Evolutionary conservation across 169 alveolate species (phyloP), one percentile per base, ranked within the genome.

Genomic region (Cryptosporidium muris): DNA sequence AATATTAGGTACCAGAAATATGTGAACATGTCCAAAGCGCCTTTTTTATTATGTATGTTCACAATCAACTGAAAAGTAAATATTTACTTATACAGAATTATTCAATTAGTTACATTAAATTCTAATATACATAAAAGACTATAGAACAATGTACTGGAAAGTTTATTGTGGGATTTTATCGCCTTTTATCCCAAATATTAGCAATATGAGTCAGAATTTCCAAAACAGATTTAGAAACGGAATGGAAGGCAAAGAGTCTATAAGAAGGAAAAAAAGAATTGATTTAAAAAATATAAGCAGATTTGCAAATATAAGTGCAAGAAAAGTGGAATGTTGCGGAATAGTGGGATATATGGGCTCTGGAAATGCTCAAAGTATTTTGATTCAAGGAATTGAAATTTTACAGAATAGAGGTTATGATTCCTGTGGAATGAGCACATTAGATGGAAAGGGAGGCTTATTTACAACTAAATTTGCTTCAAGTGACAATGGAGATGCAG

Each of bases 341-440:
- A 95, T 96, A 38, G 92, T 96, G 67, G 98, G 96, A 6, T 95
- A 94, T 62, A 58, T 95, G 40, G 97, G 97, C 6, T 63, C 91
- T 6, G 91, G 92, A 34, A 92, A 92, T 74, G 94, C 96, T 49
- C 93, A 92, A 11, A 91, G 93, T 49, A 88, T 91, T 9, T 65
- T 96, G 42, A 82, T 93, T 65, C 92, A 94, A 47, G 97, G 98
- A n/a, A 93, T 92, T 25, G 91, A 95, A 88, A 88, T 95, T 51
- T 81, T 96, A 58, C 94, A 95, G 89, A 93, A 93, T 89, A 91
- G 98, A 68, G 99, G 99, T 12, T 96, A 96, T 88, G 99, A 96
- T 89, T 96, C 99, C 11, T 95, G 98, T 66, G 99, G 99, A 7
- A 94, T 96, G 51, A 93, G 96, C 43, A 94, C 98, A 2, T 82